Percentiles rank a stretch among this genome's conserved stretches.
phyloP scores from a whole-genome alignment of 108 stramenopile genomes.

The Pseudonitzschia pungens region DNA sequence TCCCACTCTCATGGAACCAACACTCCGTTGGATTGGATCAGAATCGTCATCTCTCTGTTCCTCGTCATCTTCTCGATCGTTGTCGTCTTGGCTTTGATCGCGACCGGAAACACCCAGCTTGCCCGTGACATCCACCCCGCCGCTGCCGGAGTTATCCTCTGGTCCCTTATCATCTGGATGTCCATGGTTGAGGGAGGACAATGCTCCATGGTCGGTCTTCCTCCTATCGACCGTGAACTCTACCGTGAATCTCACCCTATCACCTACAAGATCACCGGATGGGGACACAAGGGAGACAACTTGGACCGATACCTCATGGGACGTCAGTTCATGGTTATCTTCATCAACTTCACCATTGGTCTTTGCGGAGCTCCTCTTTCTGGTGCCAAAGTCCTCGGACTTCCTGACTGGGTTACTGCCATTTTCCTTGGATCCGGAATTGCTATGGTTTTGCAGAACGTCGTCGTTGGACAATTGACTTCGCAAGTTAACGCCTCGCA shows the following conservation, averaged over 20 bases:
- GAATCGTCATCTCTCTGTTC: constrained; percentile 30
- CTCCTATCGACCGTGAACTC: constrained; percentile 62
- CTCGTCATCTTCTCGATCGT: constrained; percentile 61
- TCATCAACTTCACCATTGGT: constrained; percentile 74
- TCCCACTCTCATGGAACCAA: constrained; percentile 17
- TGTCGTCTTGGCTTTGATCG: constrained; percentile 55
- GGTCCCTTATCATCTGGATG: constrained; percentile 59
- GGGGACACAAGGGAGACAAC: constrained; percentile 82
- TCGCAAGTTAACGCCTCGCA: constrained; percentile 79
- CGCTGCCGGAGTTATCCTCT: constrained; percentile 47
- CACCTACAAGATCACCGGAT: constrained; percentile 52
- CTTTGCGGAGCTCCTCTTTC: constrained; percentile 58
- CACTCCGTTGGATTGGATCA: constrained; percentile 26
- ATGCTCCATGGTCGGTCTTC: constrained; percentile 71
- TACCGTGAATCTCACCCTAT: constrained; percentile 73
- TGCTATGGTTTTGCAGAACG: constrained; percentile 75
- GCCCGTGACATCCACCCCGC: constrained; percentile 52
- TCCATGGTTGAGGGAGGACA: constrained; percentile 77
- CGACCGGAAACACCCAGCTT: constrained; percentile 56
- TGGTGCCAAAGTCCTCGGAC: constrained; percentile 57
- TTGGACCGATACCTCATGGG: constrained; percentile 83
- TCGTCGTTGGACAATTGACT: constrained; percentile 75
- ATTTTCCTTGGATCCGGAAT: constrained; percentile 78
- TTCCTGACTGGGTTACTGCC: constrained; percentile 51
- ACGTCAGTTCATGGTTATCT: constrained; percentile 87